These are phyloP conservation scores for Ophiobolus disseminans DNA, from an alignment of 2,329 filamentous ascomycete species.

Conservation along the genomic window DNA sequence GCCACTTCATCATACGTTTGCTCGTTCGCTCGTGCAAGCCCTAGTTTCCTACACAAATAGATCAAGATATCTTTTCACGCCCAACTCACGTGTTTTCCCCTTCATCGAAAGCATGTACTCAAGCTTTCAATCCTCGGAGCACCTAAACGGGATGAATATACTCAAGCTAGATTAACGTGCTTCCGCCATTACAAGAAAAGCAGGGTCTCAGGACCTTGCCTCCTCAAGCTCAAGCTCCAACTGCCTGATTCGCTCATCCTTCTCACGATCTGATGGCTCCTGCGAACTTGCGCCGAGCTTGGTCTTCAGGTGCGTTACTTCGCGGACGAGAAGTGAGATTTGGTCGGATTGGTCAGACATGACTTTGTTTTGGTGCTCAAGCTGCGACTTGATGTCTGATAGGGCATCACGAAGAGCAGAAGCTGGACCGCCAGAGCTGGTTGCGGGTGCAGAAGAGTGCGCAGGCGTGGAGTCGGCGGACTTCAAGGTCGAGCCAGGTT, in stretches of 20 bases:
- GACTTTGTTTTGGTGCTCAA: constrained; percentile 78
- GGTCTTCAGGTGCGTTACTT: constrained; percentile 70
- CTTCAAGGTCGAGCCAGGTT: constrained; percentile 46
- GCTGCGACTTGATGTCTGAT: constrained; percentile 76
- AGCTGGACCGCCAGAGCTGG: constrained; percentile 54
- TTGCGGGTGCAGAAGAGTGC: constrained; percentile 46
- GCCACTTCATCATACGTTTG: constrained; percentile 7
- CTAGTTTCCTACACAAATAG: too few relatives aligned
- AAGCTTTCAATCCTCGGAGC: too few relatives aligned
- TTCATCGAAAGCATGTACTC: too few relatives aligned
- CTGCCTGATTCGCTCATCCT: constrained; percentile 51
- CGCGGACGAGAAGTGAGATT: constrained; percentile 73
- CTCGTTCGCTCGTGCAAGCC: not conserved
- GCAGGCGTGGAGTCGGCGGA: constrained; percentile 49
- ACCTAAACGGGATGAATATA: too few relatives aligned
- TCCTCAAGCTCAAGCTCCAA: constrained; percentile 52
- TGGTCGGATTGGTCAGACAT: constrained; percentile 80
- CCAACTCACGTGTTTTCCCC: too few relatives aligned
- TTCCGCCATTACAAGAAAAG: too few relatives aligned
- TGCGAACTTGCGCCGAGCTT: constrained; percentile 67
- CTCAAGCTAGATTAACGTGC: too few relatives aligned
- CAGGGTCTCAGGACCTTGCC: constrained; percentile 43
- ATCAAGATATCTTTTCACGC: too few relatives aligned
- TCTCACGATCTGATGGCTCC: constrained; percentile 43
- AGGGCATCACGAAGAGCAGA: constrained; percentile 70